Evolutionary conservation across 1,284 basidiomycete genomes (phyloP).

Genomic region (Apiotrichum brassicae): DNA sequence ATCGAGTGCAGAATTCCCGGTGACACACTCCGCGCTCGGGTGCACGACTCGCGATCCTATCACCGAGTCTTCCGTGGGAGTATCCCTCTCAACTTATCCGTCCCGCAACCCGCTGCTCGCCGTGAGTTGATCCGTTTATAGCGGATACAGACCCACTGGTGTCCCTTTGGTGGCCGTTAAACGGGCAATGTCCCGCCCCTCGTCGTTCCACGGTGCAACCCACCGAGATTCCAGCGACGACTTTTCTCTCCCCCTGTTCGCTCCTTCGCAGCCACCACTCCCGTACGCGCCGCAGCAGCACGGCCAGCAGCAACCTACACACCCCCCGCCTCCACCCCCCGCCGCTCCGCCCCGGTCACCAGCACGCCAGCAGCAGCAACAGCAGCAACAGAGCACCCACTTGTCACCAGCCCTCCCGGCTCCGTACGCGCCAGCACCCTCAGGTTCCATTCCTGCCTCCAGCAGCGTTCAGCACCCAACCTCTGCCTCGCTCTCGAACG

Average conservation of each 20-base stretch:
- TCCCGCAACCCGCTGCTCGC: too few relatives aligned
- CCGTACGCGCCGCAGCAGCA: slow-evolving; percentile 5
- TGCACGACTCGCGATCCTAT: too few relatives aligned
- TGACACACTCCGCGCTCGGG: too few relatives aligned
- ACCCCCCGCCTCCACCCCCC: slow-evolving; percentile 2
- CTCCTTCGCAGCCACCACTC: slow-evolving; percentile 13
- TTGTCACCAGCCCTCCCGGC: neutral
- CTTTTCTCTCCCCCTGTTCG: slow-evolving; percentile 35
- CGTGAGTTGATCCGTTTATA: too few relatives aligned
- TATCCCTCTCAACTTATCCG: too few relatives aligned
- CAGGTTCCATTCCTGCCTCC: slow-evolving; percentile 4
- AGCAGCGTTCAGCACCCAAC: neutral
- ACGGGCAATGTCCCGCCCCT: slow-evolving; percentile 33
- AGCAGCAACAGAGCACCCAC: slow-evolving; percentile 1
- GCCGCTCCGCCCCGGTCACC: slow-evolving; percentile 16
- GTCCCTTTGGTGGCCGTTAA: neutral
- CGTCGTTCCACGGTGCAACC: slow-evolving; percentile 30
- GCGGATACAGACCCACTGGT: too few relatives aligned
- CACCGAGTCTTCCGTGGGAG: too few relatives aligned
- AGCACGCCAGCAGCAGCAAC: slow-evolving; percentile 5
- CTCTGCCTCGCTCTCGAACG: neutral
- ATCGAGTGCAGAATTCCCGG: too few relatives aligned
- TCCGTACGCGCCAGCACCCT: neutral
- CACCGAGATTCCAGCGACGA: slow-evolving; percentile 17
- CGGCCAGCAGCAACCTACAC: neutral